Conservation (phyloP, 169 alveolate species). For the Plasmodium knowlesi region DNA sequence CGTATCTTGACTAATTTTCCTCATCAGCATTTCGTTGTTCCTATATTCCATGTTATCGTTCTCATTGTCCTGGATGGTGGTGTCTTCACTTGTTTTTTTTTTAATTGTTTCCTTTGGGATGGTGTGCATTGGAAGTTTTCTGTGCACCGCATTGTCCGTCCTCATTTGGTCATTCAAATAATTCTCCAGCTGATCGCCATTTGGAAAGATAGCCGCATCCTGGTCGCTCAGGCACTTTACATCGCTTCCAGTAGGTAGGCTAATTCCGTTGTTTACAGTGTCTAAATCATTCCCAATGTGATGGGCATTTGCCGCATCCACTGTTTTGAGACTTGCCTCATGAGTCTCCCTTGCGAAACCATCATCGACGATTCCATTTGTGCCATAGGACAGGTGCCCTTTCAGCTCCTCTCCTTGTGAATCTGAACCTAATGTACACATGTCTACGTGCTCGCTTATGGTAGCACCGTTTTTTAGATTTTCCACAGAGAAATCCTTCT, state of each 20-base stretch:
- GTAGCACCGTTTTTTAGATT: background rate
- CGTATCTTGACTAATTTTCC: slow-evolving; percentile 15
- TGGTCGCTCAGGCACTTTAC: background rate
- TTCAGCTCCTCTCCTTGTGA: background rate
- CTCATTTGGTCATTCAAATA: background rate
- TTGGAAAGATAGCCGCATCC: background rate
- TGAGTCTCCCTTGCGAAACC: background rate
- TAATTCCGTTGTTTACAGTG: background rate
- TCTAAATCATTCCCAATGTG: background rate
- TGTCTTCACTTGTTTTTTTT: slow-evolving; percentile 5
- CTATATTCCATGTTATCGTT: background rate
- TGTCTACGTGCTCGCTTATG: background rate
- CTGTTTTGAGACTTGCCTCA: background rate
- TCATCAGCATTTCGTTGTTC: background rate
- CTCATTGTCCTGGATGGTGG: background rate
- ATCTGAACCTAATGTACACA: background rate
- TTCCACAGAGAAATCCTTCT: background rate
- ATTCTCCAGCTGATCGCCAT: background rate
- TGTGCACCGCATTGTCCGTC: background rate
- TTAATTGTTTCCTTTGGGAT: background rate
- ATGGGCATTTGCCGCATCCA: background rate
- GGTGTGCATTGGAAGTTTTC: background rate
- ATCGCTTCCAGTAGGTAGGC: background rate
- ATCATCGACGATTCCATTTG: background rate
- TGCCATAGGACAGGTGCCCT: background rate